Evolutionary conservation across 495 filamentous ascomycete species (phyloP), one percentile per base, ranked within the genome.

Genomic region (Penicillium crystallinum): DNA sequence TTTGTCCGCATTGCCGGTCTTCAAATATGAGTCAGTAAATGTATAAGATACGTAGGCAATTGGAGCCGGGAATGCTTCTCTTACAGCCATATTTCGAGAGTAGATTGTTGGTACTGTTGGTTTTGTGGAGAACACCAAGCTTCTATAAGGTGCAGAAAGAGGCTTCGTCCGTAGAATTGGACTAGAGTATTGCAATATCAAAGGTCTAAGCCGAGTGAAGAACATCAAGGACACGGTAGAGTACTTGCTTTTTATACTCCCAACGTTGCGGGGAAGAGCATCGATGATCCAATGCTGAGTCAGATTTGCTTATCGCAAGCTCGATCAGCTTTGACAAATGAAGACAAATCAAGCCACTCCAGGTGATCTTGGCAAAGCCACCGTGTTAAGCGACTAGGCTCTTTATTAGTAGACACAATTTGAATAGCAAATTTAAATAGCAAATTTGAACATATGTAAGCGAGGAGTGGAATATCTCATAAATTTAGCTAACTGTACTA

Each of bases 21-120:
- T 22, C 21, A 41, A 50, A 19, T 14, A 35, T 11, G 15, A 15
- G 15, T 33, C 6, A 27, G 41, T 30, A 23, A 25, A 27, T 27
- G 23, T 27, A 3, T 27, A 38, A n/a, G n/a, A 17, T 36, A 36
- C 34, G 1, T 5, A 25, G 36, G 31, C 12, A 31, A 18, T 18
- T 29, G 17, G 46, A 41, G 23, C 2, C 14, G 39, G 37, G 9
- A n/a, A 17, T 37, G 38, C 14, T 15, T 29, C 30, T 23, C 66
- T 43, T 71, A 77, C 73, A 44, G 73, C 62, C 73, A 77, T 77
- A 50, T 49, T 71, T 66, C 67, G 65, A 15, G 38, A 47, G n/a
- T 22, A 40, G 29, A 14, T 23, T 18, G 31, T 37, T 40, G 52
- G 29, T 57, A n/a, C n/a, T n/a, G n/a, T n/a, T n/a, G n/a, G n/a